Base-by-base conservation (phyloP, 164 flowering plant genomes). In the Berberis thunbergii region DNA sequence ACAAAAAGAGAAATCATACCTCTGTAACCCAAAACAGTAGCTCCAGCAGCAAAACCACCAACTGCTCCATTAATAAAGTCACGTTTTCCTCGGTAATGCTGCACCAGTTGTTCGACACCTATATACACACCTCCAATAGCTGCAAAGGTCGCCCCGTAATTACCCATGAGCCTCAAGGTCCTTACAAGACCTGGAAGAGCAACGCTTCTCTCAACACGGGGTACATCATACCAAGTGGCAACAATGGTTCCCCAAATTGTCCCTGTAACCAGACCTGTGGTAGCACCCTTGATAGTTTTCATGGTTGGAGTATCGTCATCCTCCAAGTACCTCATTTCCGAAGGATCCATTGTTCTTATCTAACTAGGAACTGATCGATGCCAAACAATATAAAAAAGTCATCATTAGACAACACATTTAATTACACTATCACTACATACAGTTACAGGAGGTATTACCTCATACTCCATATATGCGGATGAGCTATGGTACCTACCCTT, bases 211-310 rank as follows among this genome's bases (percentile, higher is more conserved):
- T 94, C 98, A 42, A 94, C 98, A 70, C 98, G 90, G 55, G 98
- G 98, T 50, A 94, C 98, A 67, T 94, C 98, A 50, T 82, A 57
- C 98, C 98, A 94, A 10, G 95, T 86, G 11, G 96, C 98, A 62
- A 86, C 84, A 58, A 91, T 56, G 4, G 91, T 83, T 11, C 98
- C 97, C 81, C 78, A 88, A 53, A 94, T 77, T 40, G 88, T 82
- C 45, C 98, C 98, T 43, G 87, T 79, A 63, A 68, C 97, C 1
- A 94, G 72, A 62, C 97, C 98, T 38, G 76, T 56, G 9, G 88
- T 77, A 13, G 89, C 84, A 59, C 86, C 93, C 78, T 94, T 94
- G 44, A 91, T 68, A 6, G 83, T 82, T 67, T 94, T 94, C 91
- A 81, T 81, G 2, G 43, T 43, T 1, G 96, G 78, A 7, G 84